These are phyloP conservation scores for Lentinula sp. DNA, from an alignment of 768 basidiomycete species.

Conservation along the genomic window DNA sequence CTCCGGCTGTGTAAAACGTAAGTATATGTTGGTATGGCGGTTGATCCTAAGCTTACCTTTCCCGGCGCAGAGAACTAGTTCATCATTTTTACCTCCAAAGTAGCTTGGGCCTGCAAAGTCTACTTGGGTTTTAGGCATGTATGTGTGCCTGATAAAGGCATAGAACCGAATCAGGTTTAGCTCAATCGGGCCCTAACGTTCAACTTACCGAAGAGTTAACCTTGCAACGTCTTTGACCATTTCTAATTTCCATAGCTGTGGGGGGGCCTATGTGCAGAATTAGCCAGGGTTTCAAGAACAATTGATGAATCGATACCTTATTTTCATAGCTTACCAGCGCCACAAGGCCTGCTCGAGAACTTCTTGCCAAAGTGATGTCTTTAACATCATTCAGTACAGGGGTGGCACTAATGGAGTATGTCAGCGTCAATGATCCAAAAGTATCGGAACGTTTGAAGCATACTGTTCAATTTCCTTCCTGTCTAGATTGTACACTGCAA, in stretches of 20 bases:
- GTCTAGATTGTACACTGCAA: slow-evolving; percentile 59
- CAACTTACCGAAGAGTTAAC: slow-evolving; percentile 6
- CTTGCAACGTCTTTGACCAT: slow-evolving; percentile 28
- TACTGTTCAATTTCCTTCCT: slow-evolving; percentile 65
- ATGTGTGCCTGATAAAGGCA: slow-evolving; percentile 46
- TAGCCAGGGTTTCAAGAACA: neutral
- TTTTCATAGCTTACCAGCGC: slow-evolving; percentile 73
- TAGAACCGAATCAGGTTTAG: neutral
- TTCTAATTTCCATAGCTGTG: slow-evolving; percentile 51
- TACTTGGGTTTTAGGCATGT: slow-evolving; percentile 59
- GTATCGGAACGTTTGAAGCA: slow-evolving; percentile 10
- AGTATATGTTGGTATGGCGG: neutral
- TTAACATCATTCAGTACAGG: slow-evolving; percentile 70
- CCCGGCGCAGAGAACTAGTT: slow-evolving; percentile 71
- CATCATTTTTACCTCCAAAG: slow-evolving; percentile 76
- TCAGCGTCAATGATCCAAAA: slow-evolving; percentile 5
- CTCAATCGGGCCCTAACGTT: neutral
- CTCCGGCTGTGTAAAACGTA: slow-evolving; percentile 45
- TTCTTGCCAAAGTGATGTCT: slow-evolving; percentile 58
- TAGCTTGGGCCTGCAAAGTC: slow-evolving; percentile 81
- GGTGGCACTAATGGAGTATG: slow-evolving; percentile 42
- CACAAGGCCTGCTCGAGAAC: slow-evolving; percentile 39
- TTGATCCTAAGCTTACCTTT: slow-evolving; percentile 42
- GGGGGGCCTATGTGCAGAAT: slow-evolving; percentile 31
- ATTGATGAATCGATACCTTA: slow-evolving; percentile 33